phyloP scores from a whole-genome alignment of 2,329 filamentous ascomycete species.

The Blastomyces gilchristii region DNA sequence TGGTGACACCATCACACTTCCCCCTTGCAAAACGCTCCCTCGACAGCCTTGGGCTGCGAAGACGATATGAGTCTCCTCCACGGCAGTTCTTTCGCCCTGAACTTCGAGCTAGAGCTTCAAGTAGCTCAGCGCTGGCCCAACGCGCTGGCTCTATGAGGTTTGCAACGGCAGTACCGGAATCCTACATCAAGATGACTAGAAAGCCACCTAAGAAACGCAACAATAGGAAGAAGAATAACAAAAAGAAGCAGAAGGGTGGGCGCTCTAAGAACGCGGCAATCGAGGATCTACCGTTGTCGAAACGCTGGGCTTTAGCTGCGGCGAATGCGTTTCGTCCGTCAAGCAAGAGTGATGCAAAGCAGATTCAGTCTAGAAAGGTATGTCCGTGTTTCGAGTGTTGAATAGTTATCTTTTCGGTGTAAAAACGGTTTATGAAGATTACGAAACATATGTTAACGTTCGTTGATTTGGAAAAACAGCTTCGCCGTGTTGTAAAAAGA shows the following conservation, averaged over 20 bases:
- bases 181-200: not conserved
- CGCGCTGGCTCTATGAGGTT: slow-evolving; percentile 2
- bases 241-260: not conserved
- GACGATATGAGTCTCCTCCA: not conserved
- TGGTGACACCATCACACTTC: not conserved
- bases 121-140: not conserved
- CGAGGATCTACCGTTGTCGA: slow-evolving; percentile 7
- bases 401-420: not conserved
- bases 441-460: not conserved
- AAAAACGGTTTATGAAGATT: not conserved
- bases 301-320: slow-evolving; percentile 13
- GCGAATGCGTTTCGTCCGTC: slow-evolving; percentile 13
- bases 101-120: not conserved
- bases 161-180: not conserved
- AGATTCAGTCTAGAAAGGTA: not conserved
- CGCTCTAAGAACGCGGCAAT: not conserved
- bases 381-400: not conserved
- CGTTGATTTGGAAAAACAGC: not conserved
- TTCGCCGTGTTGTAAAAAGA: not conserved
- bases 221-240: not conserved
- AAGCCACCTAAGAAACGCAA: not conserved
- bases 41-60: slow-evolving; percentile 1
- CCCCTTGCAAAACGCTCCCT: slow-evolving; percentile 1
- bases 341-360: not conserved
- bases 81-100: not conserved